Percentiles rank a stretch among this genome's conserved stretches.
These are phyloP conservation scores for Ammopiptanthus mongolicus DNA, from an alignment of 306 rosid species.

Conservation along the genomic window DNA sequence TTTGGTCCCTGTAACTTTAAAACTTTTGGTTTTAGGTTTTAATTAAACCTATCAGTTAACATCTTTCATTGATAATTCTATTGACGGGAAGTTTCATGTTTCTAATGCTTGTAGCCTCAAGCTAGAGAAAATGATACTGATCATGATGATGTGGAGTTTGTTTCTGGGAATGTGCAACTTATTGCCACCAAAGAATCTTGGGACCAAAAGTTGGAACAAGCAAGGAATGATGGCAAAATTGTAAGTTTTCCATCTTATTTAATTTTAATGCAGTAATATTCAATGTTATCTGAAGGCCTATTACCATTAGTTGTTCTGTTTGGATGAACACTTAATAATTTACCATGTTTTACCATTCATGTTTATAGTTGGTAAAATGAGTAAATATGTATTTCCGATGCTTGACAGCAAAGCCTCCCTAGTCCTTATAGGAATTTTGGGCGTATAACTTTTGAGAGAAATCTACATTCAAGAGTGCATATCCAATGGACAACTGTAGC, in stretches of 20 bases:
- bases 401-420: background rate
- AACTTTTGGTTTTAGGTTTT: too few species aligned
- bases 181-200: slow-evolving; percentile 60
- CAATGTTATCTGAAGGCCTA: background rate
- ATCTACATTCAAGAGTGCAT: background rate
- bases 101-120: slow-evolving; percentile 31
- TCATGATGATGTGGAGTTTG: slow-evolving; percentile 44
- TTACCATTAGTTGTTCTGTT: slow-evolving; percentile 8
- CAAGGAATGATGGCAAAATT: slow-evolving; percentile 53
- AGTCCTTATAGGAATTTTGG: background rate
- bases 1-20: too few species aligned
- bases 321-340: background rate
- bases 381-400: background rate
- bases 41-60: too few species aligned
- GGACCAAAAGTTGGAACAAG: slow-evolving; percentile 75
- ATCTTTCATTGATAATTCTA: background rate
- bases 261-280: background rate
- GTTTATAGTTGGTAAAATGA: background rate
- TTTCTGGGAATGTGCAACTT: slow-evolving; percentile 60
- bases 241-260: slow-evolving; percentile 38
- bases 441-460: background rate
- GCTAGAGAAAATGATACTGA: slow-evolving; percentile 40
- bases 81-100: slow-evolving; percentile 19
- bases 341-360: background rate
- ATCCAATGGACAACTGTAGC: background rate